Conservation (phyloP, 2,329 filamentous ascomycete genomes). For the Exophiala oligosperma region DNA sequence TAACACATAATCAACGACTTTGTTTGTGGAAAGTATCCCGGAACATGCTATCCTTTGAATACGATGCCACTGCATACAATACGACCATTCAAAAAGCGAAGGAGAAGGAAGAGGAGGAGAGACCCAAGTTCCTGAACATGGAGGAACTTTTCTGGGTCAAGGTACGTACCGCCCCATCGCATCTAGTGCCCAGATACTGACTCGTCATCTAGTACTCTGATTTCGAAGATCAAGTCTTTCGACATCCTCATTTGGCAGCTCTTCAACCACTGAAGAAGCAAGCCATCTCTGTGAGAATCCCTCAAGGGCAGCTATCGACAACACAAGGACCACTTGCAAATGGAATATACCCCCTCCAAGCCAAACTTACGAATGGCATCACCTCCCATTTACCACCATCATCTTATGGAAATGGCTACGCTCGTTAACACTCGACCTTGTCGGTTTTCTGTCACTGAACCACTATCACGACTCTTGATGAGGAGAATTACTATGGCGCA, state of each 20-base stretch:
- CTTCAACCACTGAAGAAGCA: slow-evolving; percentile 16
- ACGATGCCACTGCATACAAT: slow-evolving; percentile 38
- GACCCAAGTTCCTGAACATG: slow-evolving; percentile 50
- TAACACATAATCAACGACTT: slow-evolving; percentile 43
- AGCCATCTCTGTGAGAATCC: slow-evolving; percentile 21
- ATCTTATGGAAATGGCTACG: slow-evolving; percentile 16
- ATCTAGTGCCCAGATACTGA: slow-evolving; percentile 19
- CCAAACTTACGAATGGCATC: slow-evolving; percentile 20
- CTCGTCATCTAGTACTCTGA: slow-evolving; percentile 43
- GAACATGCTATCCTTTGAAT: slow-evolving; percentile 45
- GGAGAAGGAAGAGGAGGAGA: slow-evolving; percentile 43
- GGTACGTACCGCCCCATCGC: slow-evolving; percentile 33
- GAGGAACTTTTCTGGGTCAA: slow-evolving; percentile 54
- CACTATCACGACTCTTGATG: not conserved
- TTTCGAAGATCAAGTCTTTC: slow-evolving; percentile 51
- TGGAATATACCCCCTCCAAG: slow-evolving; percentile 5
- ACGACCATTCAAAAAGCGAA: slow-evolving; percentile 42
- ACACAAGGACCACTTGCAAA: slow-evolving; percentile 13
- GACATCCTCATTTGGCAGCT: slow-evolving; percentile 44
- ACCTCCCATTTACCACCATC: slow-evolving; percentile 11
- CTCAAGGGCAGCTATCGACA: not conserved
- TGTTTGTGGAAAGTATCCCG: slow-evolving; percentile 51
- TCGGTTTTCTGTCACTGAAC: not conserved
- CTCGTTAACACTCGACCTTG: slow-evolving; percentile 5
- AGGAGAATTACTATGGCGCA: not conserved